These are phyloP conservation scores for Perkinsus chesapeaki DNA, from an alignment of 169 alveolate species.

Conservation along the genomic window DNA sequence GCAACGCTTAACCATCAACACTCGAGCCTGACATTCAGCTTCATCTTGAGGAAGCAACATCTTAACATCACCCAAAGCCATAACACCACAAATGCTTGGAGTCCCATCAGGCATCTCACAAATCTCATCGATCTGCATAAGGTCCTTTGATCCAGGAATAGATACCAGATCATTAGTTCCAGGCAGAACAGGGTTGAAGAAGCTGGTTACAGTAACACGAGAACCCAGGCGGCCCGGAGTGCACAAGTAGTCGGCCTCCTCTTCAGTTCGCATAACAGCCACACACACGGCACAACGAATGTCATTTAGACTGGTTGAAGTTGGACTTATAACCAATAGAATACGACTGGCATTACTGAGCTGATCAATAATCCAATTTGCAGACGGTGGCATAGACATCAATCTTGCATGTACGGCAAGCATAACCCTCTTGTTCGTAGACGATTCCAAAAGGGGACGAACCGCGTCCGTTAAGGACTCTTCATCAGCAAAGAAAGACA, in stretches of 20 bases:
- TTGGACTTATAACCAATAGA: background rate
- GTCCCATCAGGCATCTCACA: background rate
- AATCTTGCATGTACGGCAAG: background rate
- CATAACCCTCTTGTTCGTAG: background rate
- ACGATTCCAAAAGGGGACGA: background rate
- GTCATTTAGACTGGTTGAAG: background rate
- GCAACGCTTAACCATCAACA: background rate
- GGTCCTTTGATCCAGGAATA: background rate
- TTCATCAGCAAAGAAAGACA: background rate
- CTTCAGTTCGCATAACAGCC: background rate
- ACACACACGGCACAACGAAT: background rate
- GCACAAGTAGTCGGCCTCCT: background rate
- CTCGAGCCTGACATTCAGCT: background rate
- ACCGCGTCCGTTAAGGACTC: background rate
- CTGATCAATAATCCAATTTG: background rate
- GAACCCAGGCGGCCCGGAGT: background rate
- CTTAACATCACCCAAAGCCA: background rate
- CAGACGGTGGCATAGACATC: background rate
- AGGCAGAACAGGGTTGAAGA: background rate
- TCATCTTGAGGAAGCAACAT: background rate
- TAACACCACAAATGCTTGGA: background rate
- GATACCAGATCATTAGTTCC: background rate
- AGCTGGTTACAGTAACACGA: background rate
- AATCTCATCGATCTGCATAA: background rate
- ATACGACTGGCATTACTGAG: background rate